Evolutionary conservation across 169 alveolate species (phyloP), one percentile per base, ranked within the genome.

Genomic region (Eimeria maxima): DNA sequence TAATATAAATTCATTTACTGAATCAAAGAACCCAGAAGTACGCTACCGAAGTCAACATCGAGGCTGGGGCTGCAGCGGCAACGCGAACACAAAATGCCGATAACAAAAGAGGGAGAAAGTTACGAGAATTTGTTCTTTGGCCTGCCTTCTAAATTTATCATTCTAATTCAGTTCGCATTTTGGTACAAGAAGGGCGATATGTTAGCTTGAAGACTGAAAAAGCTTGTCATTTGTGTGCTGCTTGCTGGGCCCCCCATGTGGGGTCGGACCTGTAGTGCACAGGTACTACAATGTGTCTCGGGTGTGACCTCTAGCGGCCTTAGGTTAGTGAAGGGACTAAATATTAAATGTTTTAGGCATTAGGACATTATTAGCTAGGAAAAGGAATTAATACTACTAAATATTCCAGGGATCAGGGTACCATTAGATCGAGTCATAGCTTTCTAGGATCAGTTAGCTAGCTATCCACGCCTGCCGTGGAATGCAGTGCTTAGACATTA

Each of bases 61-160:
- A 60, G 69, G 13, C 69, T 60, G 69, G 69, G 69, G 69, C 69
- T 60, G 69, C 69, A 60, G 69, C 69, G 69, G 27, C 69, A 10
- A 24, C 69, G 27, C 69, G 69, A 60, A 18, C 69, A 60, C 13
- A 60, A 60, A 5, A 7, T 60, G 69, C 13, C 69, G 69, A 60
- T 60, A 60, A 16, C n/a, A 24, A 14, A 60, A 18, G n/a, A 16
- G 69, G n/a, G 27, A 60, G 27, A 60, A 60, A 60, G 69, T 0
- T 0, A 5, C 2, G 1, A 5, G n/a, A 60, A 60, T 18, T 5
- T 14, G 27, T 60, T 60, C 27, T 0, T 60, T 0, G 13, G 20
- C n/a, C 20, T 14, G 69, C 20, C 69, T 60, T 60, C 69, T 11
- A 24, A 24, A 24, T 11, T 60, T 60, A 14, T 16, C 6, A 60